Conservation (phyloP, 352 stramenopile genomes). For the Globisporangium camurandrum region DNA sequence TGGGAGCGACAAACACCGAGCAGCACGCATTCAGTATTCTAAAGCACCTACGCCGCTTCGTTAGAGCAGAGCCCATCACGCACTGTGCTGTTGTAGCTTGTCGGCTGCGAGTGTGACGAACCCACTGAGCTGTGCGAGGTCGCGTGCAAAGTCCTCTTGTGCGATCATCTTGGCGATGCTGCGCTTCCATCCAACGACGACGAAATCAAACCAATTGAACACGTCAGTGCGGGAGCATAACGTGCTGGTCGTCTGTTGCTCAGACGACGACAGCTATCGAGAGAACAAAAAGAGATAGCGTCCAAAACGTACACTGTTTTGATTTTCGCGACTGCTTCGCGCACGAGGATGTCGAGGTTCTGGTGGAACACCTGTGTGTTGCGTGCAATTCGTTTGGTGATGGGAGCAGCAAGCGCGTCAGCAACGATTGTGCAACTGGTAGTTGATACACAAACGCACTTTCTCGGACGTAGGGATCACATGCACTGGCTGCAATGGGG, state of each 20-base stretch:
- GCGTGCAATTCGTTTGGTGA: too few relatives aligned
- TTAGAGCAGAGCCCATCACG: slow-evolving; percentile 3
- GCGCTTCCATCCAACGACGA: background rate
- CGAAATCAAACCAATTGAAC: background rate
- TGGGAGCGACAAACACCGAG: background rate
- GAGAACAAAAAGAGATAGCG: background rate
- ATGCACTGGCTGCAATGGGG: background rate
- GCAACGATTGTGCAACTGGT: background rate
- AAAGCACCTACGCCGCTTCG: too few relatives aligned
- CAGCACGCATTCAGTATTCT: too few relatives aligned
- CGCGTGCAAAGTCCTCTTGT: slow-evolving; percentile 18
- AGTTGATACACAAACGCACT: slow-evolving; percentile 3
- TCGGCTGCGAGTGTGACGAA: slow-evolving; percentile 35
- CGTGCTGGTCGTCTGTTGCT: background rate
- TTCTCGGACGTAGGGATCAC: slow-evolving; percentile 24
- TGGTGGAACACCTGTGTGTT: slow-evolving; percentile 54
- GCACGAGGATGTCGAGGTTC: slow-evolving; percentile 44
- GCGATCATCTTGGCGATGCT: slow-evolving; percentile 48
- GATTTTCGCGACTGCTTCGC: slow-evolving; percentile 34
- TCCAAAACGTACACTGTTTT: slow-evolving; percentile 40
- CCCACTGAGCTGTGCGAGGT: slow-evolving; percentile 31
- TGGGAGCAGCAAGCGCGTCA: background rate
- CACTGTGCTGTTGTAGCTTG: slow-evolving; percentile 43
- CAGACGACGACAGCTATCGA: background rate
- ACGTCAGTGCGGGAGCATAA: background rate